phyloP scores from a whole-genome alignment of 2,329 filamentous ascomycete species.

The Bertia moriformis region DNA sequence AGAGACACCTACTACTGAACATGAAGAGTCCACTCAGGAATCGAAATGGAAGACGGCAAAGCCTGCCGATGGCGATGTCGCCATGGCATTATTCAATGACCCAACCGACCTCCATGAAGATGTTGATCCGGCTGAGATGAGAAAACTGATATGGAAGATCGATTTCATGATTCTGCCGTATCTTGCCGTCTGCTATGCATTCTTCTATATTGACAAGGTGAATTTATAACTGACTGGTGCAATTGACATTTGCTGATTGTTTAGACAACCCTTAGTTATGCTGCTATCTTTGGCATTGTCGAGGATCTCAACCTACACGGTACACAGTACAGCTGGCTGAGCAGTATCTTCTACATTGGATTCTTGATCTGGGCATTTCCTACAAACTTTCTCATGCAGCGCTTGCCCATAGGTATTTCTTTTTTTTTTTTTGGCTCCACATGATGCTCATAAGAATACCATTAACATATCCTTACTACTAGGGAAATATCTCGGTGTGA shows the following conservation, averaged over 20 bases:
- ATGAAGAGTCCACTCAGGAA: not conserved
- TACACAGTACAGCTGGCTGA: conserved; percentile 36
- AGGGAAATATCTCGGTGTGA: conserved; percentile 36
- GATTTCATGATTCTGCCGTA: conserved; percentile 45
- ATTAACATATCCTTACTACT: conserved; percentile 1
- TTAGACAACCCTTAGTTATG: conserved; percentile 36
- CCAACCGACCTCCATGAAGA: not conserved
- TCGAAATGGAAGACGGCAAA: not conserved
- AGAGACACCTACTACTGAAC: not conserved
- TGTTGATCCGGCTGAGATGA: not conserved
- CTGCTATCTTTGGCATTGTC: conserved; percentile 44
- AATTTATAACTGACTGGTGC: conserved; percentile 2
- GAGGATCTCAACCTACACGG: conserved; percentile 37
- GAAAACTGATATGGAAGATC: conserved; percentile 30
- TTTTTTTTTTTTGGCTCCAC: conserved; percentile 8
- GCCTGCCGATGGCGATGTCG: not conserved
- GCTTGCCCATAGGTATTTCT: conserved; percentile 32
- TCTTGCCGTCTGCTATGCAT: conserved; percentile 34
- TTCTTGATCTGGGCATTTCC: conserved; percentile 37
- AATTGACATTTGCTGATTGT: not conserved
- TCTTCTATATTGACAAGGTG: conserved; percentile 26
- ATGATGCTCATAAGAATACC: not conserved
- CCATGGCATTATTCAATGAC: not conserved
- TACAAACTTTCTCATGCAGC: conserved; percentile 35
- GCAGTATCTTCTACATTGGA: conserved; percentile 38